These are phyloP conservation scores for Rosa chinensis DNA, from an alignment of 306 rosid species.

Conservation along the genomic window DNA sequence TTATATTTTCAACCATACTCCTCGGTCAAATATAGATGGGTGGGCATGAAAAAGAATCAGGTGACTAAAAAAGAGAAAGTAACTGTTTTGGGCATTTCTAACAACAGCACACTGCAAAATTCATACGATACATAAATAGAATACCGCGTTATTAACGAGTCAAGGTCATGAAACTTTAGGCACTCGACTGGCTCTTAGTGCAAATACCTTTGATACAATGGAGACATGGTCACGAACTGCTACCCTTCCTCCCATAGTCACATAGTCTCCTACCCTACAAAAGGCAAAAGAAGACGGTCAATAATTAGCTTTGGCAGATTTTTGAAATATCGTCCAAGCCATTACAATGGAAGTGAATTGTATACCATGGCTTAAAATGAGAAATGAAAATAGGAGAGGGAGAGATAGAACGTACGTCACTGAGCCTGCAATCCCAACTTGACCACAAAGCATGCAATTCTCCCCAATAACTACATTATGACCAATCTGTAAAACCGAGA, in stretches of 20 bases:
- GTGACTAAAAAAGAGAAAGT: not conserved
- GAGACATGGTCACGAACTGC: constrained; percentile 89
- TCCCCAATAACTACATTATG: constrained; percentile 86
- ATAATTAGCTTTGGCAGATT: constrained; percentile 12
- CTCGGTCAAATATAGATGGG: not conserved
- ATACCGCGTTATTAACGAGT: not conserved
- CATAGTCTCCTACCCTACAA: constrained; percentile 80
- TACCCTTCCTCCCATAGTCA: constrained; percentile 90
- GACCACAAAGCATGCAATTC: constrained; percentile 90
- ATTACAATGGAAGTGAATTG: constrained; percentile 6
- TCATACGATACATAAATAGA: not conserved
- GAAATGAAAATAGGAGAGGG: constrained; percentile 7
- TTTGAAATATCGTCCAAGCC: constrained; percentile 20
- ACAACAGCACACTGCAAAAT: not conserved
- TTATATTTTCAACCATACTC: not conserved
- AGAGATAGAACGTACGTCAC: constrained; percentile 58
- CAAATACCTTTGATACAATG: constrained; percentile 66
- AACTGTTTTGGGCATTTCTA: not conserved
- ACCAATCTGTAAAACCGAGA: constrained; percentile 64
- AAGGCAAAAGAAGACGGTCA: constrained; percentile 17
- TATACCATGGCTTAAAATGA: not conserved
- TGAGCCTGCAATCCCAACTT: constrained; percentile 96
- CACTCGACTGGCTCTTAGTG: constrained; percentile 16
- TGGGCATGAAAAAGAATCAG: not conserved
- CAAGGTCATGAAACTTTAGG: not conserved